Evolutionary conservation across 306 rosid species (phyloP).

Genomic region (Gastrolobium bilobum): DNA sequence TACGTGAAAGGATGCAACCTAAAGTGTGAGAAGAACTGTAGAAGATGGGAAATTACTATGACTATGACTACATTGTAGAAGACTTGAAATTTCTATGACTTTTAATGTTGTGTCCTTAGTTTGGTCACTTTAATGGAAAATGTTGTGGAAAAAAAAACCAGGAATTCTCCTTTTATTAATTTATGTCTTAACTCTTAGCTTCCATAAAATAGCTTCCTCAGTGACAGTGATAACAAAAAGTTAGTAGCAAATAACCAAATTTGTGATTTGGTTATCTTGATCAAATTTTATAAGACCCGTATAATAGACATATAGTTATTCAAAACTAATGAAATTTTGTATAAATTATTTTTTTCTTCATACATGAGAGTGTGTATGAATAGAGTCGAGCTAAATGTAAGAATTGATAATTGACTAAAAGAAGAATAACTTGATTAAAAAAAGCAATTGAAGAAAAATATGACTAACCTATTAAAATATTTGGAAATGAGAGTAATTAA

Average conservation of each 20-base stretch:
- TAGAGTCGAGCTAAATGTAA: no score
- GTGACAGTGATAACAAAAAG: background rate
- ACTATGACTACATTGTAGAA: no score
- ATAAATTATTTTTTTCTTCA: background rate
- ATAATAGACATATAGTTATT: no score
- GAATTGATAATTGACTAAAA: no score
- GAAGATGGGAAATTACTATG: background rate
- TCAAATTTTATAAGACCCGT: no score
- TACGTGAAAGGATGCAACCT: constrained; percentile 21
- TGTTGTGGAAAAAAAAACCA: background rate
- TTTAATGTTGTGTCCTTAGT: background rate
- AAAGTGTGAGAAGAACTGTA: background rate
- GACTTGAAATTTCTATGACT: background rate
- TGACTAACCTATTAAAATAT: no score
- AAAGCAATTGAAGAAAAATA: no score
- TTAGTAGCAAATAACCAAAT: background rate
- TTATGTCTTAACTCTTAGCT: background rate
- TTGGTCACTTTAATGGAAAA: constrained; percentile 7
- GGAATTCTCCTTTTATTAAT: background rate
- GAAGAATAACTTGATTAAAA: no score
- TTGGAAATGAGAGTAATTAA: no score
- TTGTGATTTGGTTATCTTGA: background rate
- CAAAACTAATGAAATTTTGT: background rate
- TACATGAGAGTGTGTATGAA: background rate
- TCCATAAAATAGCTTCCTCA: background rate